Percentiles rank a stretch among this genome's conserved stretches.
These are phyloP conservation scores for Pyrenophora teres DNA, from an alignment of 2,329 filamentous ascomycete genomes.

Conservation along the genomic window DNA sequence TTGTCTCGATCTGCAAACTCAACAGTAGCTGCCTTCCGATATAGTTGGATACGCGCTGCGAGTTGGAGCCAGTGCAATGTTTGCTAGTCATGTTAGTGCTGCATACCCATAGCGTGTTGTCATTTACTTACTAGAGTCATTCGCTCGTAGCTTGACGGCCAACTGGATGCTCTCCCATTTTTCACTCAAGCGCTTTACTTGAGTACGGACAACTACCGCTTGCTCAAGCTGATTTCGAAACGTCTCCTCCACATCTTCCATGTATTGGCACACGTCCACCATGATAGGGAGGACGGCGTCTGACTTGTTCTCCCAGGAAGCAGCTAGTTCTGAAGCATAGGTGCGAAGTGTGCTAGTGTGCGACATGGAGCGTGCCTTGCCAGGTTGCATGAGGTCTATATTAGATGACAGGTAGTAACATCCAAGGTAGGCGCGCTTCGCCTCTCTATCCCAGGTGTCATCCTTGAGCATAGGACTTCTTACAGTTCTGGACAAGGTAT, in stretches of 20 bases:
- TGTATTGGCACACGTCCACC: constrained; percentile 41
- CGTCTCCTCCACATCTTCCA: constrained; percentile 45
- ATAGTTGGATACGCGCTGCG: constrained; percentile 35
- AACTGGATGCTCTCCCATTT: constrained; percentile 41
- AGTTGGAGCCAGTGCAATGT: constrained; percentile 42
- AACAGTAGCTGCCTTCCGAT: constrained; percentile 33
- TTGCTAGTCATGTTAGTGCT: constrained; percentile 30
- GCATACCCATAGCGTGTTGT: not conserved
- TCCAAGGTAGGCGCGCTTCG: constrained; percentile 43
- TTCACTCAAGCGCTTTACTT: constrained; percentile 40
- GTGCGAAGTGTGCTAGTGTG: constrained; percentile 35
- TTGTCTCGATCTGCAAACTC: constrained; percentile 37
- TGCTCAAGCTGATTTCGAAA: constrained; percentile 35
- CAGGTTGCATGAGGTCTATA: constrained; percentile 32
- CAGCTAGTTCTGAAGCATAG: constrained; percentile 41
- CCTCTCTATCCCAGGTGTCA: constrained; percentile 33
- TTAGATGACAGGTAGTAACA: constrained; percentile 43
- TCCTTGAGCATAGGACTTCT: constrained; percentile 29
- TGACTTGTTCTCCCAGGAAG: constrained; percentile 36
- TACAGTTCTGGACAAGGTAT: constrained; percentile 26
- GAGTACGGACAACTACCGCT: constrained; percentile 37
- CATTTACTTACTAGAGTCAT: constrained; percentile 35
- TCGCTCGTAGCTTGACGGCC: constrained; percentile 35
- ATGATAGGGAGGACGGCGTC: constrained; percentile 38
- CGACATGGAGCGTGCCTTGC: constrained; percentile 30